Evolutionary conservation across 2,329 filamentous ascomycete species (phyloP), one percentile per base, ranked within the genome.

Genomic region (Fusarium sp.): DNA sequence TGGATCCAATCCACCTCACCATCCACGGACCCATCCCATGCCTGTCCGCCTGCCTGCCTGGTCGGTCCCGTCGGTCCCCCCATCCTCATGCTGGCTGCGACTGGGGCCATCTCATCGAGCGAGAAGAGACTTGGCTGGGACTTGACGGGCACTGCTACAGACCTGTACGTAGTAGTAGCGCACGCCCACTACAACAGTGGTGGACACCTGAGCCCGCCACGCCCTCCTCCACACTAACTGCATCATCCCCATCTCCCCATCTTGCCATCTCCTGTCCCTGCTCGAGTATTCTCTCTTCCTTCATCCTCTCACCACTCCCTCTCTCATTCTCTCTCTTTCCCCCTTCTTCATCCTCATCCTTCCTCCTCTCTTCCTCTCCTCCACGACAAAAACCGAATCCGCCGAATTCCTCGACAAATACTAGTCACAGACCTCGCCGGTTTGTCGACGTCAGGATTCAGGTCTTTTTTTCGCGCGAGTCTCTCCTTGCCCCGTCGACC

Each of bases 371-470:
- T 70, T 60, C 67, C 69, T 71, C 65, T 62, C 72, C 71, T 73
- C 76, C 77, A 79, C 80, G 79, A 79, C 70, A 75, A 75, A 77
- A 75, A 71, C 80, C 79, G 81, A 83, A 83, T 82, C 81, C 80
- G 77, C 78, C 81, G 71, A 82, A 59, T 71, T 71, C 71, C 69
- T 73, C 75, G 80, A 81, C 80, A 82, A 82, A 46, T 59, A 63
- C 57, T 62, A 77, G 78, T 82, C 81, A 76, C 79, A 80, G 78
- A 78, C 77, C 75, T 73, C 71, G 70, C 70, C 70, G 61, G 72
- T 79, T 79, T 79, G 78, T 80, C 69, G 78, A 80, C 75, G 55
- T 70, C 66, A 68, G 79, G 76, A 76, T 80, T 80, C 78, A 66
- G 78, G 79, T 77, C 70, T 72, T 77, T 76, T 76, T 76, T 71